Evolutionary conservation across 2,329 filamentous ascomycete genomes (phyloP), one percentile per base, ranked within the genome.

Genomic region (Apiospora rasikravindrae): DNA sequence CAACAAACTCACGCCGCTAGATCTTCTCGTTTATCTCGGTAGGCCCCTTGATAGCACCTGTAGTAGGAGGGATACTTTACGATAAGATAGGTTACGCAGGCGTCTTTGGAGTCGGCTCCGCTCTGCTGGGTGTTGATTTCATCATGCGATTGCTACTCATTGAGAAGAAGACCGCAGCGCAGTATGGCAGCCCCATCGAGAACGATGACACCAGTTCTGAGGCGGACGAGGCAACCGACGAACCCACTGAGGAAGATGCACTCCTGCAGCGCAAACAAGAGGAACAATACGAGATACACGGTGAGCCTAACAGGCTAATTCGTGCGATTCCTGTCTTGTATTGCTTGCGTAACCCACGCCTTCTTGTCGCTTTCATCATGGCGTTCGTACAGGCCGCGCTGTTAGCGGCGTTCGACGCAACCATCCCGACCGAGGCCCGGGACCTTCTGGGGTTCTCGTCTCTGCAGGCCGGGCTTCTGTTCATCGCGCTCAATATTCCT

Each of bases 21-120:
- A 87, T 90, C 10, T 90, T 89, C 78, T 88, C 87, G 73, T 87
- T 91, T 73, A 87, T 90, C 69, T 87, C 87, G 0, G 83, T 89
- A 0, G 90, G 89, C 0, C 85, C 86, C 57, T 80, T 92, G 6
- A 81, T 87, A 22, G 86, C 89, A 0, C 90, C 90, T 0, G 83
- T 90, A 0, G 79, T 91, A 0, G 90, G 90, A 3, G 91, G 91
- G 0, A 76, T 90, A 0, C 78, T 92, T 0, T 92, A 92, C 77
- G 83, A 87, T 40, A 87, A 87, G 75, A 84, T 86, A 0, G 90
- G 90, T 2, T 88, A 89, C 76, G 77, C 80, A 16, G 89, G 88
- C 0, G 89, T 92, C 0, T 91, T 91, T 77, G 86, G 85, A 0
- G 80, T 91, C 33, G 87, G 85, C 0, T 84, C 89, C 67, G 86